A percentile compares a stretch with the other conserved stretches of the same genome.
Conservation (phyloP, 2,329 filamentous ascomycete genomes). For the Curvularia spicifera region DNA sequence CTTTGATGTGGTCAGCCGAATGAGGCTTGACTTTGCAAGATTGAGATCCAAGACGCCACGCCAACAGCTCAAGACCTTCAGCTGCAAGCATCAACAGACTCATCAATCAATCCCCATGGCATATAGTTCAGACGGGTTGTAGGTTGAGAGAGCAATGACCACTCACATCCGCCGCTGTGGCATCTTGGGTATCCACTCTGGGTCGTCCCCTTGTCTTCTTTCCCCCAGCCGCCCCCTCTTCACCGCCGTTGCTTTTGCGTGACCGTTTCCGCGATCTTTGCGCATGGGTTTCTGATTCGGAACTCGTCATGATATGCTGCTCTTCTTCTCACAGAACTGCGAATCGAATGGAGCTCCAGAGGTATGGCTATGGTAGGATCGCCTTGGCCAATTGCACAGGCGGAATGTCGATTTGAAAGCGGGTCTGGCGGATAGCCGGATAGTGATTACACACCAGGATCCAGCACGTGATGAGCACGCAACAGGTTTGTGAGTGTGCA, state of each 20-base stretch:
- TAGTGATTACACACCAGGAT: constrained; percentile 2
- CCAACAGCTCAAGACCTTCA: neutral
- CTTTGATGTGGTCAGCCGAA: neutral
- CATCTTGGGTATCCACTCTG: constrained; percentile 75
- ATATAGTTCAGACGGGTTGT: neutral
- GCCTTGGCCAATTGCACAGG: constrained; percentile 9
- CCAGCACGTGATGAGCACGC: neutral
- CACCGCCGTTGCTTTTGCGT: constrained; percentile 35
- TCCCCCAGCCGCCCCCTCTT: constrained; percentile 32
- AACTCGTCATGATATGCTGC: constrained; percentile 33
- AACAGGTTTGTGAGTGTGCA: neutral
- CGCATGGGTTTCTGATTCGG: constrained; percentile 41
- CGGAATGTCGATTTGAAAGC: neutral
- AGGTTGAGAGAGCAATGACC: constrained; percentile 5
- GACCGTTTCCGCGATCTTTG: constrained; percentile 42
- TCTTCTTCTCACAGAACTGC: constrained; percentile 3
- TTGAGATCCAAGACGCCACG: neutral
- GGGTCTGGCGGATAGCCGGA: neutral
- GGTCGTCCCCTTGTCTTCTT: constrained; percentile 74
- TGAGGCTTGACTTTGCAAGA: neutral
- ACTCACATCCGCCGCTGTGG: constrained; percentile 79
- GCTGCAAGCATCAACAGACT: neutral
- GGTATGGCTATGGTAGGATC: neutral
- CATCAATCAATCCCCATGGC: neutral
- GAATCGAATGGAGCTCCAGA: constrained; percentile 1